Conservation (phyloP, 495 filamentous ascomycete species). For the Apiosordaria backusii region DNA sequence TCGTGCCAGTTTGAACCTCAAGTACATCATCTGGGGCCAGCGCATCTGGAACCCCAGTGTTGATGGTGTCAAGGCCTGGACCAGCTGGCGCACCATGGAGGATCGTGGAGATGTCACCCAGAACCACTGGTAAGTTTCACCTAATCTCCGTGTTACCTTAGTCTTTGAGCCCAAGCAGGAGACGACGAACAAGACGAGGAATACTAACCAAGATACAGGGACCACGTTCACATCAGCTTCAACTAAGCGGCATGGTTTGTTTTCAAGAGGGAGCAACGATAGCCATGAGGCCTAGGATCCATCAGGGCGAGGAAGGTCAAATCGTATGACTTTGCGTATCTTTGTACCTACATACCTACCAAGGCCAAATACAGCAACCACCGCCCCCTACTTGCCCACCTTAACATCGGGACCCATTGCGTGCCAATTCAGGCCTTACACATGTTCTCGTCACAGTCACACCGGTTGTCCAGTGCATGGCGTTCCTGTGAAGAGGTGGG, state of each 20-base stretch:
- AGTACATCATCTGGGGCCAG: conserved; percentile 51
- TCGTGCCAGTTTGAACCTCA: conserved; percentile 35
- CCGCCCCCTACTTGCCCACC: too few relatives aligned
- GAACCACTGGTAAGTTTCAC: conserved; percentile 36
- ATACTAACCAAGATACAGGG: conserved; percentile 2
- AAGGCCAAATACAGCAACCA: too few relatives aligned
- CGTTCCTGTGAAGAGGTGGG: not conserved
- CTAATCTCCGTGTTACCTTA: too few relatives aligned
- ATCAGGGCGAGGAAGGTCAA: too few relatives aligned
- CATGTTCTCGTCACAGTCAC: not conserved
- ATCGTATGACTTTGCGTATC: not conserved
- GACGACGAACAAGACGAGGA: too few relatives aligned
- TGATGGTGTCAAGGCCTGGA: conserved; percentile 37
- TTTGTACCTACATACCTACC: not conserved
- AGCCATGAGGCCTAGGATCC: too few relatives aligned
- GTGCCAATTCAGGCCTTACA: not conserved
- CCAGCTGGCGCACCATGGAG: conserved; percentile 40
- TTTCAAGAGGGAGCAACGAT: too few relatives aligned
- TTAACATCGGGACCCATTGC: not conserved
- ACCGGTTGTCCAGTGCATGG: not conserved
- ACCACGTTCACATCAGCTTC: conserved; percentile 18
- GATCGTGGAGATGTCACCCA: conserved; percentile 35
- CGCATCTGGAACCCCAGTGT: conserved; percentile 39
- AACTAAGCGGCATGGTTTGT: conserved; percentile 3
- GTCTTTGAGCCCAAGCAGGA: too few relatives aligned